Evolutionary conservation across 192 early-diverging fungal genomes (phyloP).

Genomic region (Podila epicladia): DNA sequence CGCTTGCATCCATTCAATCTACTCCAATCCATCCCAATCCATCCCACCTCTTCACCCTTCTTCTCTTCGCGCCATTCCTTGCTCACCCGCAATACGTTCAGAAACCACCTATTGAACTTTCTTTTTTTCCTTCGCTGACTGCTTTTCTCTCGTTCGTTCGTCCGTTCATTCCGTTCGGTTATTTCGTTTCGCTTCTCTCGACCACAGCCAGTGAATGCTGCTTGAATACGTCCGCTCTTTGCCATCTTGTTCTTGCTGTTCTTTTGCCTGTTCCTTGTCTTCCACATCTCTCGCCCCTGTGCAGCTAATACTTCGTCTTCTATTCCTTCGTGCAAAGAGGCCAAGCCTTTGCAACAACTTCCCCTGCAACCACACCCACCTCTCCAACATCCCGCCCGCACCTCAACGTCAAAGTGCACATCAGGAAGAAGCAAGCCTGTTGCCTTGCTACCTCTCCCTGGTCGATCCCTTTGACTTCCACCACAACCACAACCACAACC

Average conservation of each 20-base stretch:
- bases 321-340: too few relatives aligned
- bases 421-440: constrained; percentile 14
- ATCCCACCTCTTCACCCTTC: background rate
- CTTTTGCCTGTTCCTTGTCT: too few relatives aligned
- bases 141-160: too few relatives aligned
- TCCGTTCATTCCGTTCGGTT: too few relatives aligned
- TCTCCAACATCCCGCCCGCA: constrained; percentile 1
- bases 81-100: background rate
- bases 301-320: too few relatives aligned
- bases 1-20: background rate
- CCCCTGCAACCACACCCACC: constrained; percentile 1
- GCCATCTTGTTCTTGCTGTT: too few relatives aligned
- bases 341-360: background rate
- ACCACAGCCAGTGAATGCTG: too few relatives aligned
- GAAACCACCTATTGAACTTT: background rate
- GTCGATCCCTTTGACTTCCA: constrained; percentile 9
- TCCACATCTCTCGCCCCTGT: too few relatives aligned
- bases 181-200: too few relatives aligned
- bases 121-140: too few relatives aligned
- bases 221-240: too few relatives aligned
- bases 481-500: background rate
- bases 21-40: constrained; percentile 2
- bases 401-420: constrained; percentile 21
- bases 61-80: background rate
- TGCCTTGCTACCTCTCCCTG: constrained; percentile 8